Evolutionary conservation across 2,329 filamentous ascomycete species (phyloP), one percentile per base, ranked within the genome.

Genomic region (Colletotrichum incanum): DNA sequence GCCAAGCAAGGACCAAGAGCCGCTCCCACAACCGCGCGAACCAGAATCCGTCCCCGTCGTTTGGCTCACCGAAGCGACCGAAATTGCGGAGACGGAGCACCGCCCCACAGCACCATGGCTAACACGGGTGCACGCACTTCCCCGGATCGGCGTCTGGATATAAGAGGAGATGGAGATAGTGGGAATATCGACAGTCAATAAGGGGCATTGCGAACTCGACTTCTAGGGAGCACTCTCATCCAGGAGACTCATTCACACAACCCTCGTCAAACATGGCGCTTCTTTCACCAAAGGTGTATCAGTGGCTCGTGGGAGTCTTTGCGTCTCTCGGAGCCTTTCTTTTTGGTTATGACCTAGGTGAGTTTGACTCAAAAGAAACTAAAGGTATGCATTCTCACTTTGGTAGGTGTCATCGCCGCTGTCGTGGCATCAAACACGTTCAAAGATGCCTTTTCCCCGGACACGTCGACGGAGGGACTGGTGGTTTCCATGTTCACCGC

Each of bases 291-390:
- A 65, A 69, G 58, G 26, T 59, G n/a, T 69, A 39, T 49, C 77
- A 89, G 80, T 87, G 87, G 76, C 74, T 92, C 61, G 88, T 93
- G 79, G 93, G 91, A 81, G 91, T 89, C 74, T 93, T 93, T 74
- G 91, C 91, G 72, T 90, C 91, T 37, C 92, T 93, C 73, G 91
- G 91, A 77, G 91, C 89, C 81, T 92, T 94, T 82, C 92, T 94
- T 84, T 93, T 94, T 82, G 93, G 93, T 55, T 94, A 93, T 82
- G 93, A 94, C 78, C 93, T 92, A 50, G 93, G 93, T 76, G 93
- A 92, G 54, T 39, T 12, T 54, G 12, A 2, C 5, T n/a, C 9
- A 49, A 23, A 12, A 7, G n/a, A 49, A 9, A 26, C 0, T 2
- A 2, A 49, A 9, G 5, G 5, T 37, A 37, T 37, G 34, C 7